These are phyloP conservation scores for Fusarium praegraminearum DNA, from an alignment of 2,329 filamentous ascomycete genomes.

Conservation along the genomic window DNA sequence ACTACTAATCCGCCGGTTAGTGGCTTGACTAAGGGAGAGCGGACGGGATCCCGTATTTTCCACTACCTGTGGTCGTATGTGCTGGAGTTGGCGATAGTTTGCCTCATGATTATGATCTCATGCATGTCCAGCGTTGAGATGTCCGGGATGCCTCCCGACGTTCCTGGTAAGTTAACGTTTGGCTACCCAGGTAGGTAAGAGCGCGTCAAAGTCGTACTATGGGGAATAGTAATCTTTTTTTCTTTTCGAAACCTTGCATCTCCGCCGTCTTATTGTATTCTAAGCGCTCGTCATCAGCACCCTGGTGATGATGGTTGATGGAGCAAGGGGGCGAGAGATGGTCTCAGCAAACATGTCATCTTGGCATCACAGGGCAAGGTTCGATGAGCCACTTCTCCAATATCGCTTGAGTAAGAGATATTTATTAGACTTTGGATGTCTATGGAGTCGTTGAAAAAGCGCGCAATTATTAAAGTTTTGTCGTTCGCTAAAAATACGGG, in stretches of 20 bases:
- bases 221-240: not conserved
- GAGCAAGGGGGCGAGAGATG: not conserved
- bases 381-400: not conserved
- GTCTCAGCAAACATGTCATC: conserved; percentile 8
- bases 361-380: conserved; percentile 5
- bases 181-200: not conserved
- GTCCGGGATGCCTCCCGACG: conserved; percentile 20
- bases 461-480: not conserved
- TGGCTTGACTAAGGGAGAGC: conserved; percentile 39
- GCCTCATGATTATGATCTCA: not conserved
- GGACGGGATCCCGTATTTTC: conserved; percentile 42
- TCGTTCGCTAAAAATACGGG: not conserved
- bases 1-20: conserved; percentile 40
- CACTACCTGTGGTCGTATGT: conserved; percentile 43
- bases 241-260: not conserved
- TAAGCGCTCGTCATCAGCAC: not conserved
- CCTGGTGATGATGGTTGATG: not conserved
- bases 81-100: not conserved
- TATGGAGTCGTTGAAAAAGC: not conserved
- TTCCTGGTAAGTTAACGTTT: conserved; percentile 9
- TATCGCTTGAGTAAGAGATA: not conserved
- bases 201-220: not conserved
- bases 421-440: not conserved
- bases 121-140: not conserved
- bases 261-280: not conserved